phyloP scores from a whole-genome alignment of 2,329 filamentous ascomycete genomes.

The Leptographium wingfieldii region DNA sequence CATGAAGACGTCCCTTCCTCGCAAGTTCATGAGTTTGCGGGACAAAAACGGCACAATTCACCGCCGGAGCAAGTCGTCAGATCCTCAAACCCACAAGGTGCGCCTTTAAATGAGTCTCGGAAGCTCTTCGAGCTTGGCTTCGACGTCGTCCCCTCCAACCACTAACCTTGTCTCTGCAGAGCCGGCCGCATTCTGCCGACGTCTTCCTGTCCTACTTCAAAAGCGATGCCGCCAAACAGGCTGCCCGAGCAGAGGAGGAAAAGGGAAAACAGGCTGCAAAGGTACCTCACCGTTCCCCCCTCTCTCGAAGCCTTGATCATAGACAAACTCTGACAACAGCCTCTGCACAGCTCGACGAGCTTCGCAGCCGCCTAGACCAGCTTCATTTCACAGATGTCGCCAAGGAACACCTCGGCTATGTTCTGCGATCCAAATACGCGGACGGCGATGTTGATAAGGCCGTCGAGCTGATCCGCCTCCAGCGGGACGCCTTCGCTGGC shows the following conservation, averaged over 20 bases:
- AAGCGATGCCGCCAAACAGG: slow-evolving; percentile 42
- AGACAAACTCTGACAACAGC: not conserved
- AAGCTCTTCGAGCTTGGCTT: not conserved
- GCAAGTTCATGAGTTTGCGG: slow-evolving; percentile 57
- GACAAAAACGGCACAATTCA: slow-evolving; percentile 46
- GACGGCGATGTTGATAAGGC: slow-evolving; percentile 61
- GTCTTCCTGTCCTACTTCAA: slow-evolving; percentile 53
- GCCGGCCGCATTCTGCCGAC: slow-evolving; percentile 41
- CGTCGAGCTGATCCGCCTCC: slow-evolving; percentile 61
- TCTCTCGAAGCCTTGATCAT: not conserved
- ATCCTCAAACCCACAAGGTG: slow-evolving; percentile 39
- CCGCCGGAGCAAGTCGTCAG: slow-evolving; percentile 41
- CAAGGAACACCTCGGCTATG: slow-evolving; percentile 44
- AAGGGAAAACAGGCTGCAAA: slow-evolving; percentile 19
- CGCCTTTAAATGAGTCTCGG: slow-evolving; percentile 7
- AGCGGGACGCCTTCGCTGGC: slow-evolving; percentile 71
- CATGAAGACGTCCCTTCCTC: slow-evolving; percentile 42
- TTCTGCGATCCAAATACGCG: slow-evolving; percentile 49
- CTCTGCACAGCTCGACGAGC: slow-evolving; percentile 25
- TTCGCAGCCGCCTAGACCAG: slow-evolving; percentile 27
- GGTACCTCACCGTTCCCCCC: not conserved
- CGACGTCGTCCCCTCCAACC: not conserved
- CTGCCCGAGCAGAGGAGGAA: slow-evolving; percentile 40
- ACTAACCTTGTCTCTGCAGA: slow-evolving; percentile 20
- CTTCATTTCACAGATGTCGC: slow-evolving; percentile 32